Base-by-base conservation (phyloP, 2,329 filamentous ascomycete species). In the Colletotrichum costaricense region DNA sequence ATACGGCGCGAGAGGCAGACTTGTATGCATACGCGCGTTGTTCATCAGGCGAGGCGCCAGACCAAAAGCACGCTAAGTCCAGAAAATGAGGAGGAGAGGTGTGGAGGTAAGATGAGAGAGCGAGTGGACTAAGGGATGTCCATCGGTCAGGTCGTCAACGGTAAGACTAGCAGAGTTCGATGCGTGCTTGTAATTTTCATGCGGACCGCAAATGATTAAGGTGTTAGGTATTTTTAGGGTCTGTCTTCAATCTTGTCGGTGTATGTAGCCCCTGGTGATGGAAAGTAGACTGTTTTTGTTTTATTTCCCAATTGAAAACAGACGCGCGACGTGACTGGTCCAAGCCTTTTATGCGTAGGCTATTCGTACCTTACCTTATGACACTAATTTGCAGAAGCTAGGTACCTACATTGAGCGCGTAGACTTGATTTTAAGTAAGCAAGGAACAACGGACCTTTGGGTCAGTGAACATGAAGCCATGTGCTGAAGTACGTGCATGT, bases 231-330 rank as follows among this genome's bases (percentile, higher is more conserved):
- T 42, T 16, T 16, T 19, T 19, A 42, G 38, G 38, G 16, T 42
- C 14, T 19, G 38, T 42, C 38, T 19, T 42, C 38, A 42, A 24
- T n/a, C 19, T 8, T 62, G 38, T 55, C 19, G 46, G 49, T 64
- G 46, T 22, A 49, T 63, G 70, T 73, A 73, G 46, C 60, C 70
- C 70, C 55, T 55, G 60, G 70, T 56, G 67, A 72, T 65, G 46
- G 35, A 24, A 24, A 46, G 26, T 42, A 33, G n/a, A 65, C 12
- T 70, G 66, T 70, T 70, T 73, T 73, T 73, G 67, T 70, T 73
- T 70, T 63, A 70, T 71, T 73, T 62, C 67, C 70, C 52, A 62
- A 66, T 73, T 70, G 60, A 73, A 52, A 66, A 73, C 56, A 70
- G 19, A 57, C 33, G 70, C 70, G 70, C 70, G 67, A 73, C 70